Evolutionary conservation across 2,329 filamentous ascomycete species (phyloP), one percentile per base, ranked within the genome.

Genomic region (Ophiostoma tasmaniense): DNA sequence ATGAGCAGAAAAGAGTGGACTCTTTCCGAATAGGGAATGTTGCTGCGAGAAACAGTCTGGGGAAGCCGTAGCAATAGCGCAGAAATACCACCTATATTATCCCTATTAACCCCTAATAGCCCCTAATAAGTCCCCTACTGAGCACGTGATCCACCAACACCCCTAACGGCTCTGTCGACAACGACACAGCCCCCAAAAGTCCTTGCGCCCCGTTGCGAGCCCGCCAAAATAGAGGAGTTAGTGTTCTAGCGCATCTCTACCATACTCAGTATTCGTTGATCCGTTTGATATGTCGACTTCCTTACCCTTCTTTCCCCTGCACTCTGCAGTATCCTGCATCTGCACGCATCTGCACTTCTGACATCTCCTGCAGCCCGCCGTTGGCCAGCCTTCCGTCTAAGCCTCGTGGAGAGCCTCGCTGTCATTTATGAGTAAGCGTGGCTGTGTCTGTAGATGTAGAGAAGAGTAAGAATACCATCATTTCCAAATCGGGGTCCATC

Each of bases 1-100:
- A n/a, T n/a, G n/a, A n/a, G n/a, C n/a, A 25, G 20, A 17, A 45
- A 7, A 28, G 11, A 14, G 11, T 22, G 50, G 50, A 22, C 50
- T 55, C 50, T 55, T 59, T 61, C 55, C 55, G 13, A 61, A 61
- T 28, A 30, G 55, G 55, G 55, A 61, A 61, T 30, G 55, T 61
- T 61, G 4, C 11, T 30, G 55, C 55, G 55, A 61, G 22, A 61
- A 61, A 33, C 17, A 13, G 50, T 55, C n/a, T 55, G 50, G 50
- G 50, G 50, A 55, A 55, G n/a, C 50, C n/a, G n/a, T 1, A 33
- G 33, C n/a, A n/a, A n/a, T n/a, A n/a, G n/a, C n/a, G n/a, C n/a
- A n/a, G n/a, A n/a, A n/a, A n/a, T n/a, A n/a, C n/a, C n/a, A n/a
- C n/a, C n/a, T n/a, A n/a, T n/a, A n/a, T n/a, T n/a, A n/a, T n/a